phyloP scores from a whole-genome alignment of 2,329 filamentous ascomycete species.

The Sporothrix brunneoviolacea region DNA sequence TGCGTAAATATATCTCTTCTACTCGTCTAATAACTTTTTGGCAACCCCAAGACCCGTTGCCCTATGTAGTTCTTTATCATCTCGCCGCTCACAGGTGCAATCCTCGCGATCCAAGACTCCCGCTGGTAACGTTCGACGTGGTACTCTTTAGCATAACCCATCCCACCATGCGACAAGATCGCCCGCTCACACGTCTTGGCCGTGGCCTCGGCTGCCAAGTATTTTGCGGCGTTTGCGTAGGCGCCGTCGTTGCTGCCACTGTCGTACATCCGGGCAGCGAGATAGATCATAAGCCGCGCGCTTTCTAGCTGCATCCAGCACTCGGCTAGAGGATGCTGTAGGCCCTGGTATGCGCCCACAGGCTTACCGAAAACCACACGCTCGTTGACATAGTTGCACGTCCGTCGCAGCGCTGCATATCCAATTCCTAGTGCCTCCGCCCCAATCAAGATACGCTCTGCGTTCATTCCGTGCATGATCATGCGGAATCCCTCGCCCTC shows the following conservation, averaged over 20 bases:
- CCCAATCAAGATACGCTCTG: conserved; percentile 66
- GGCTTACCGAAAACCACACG: conserved; percentile 57
- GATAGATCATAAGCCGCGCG: conserved; percentile 57
- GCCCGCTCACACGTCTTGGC: conserved; percentile 56
- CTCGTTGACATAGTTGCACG: conserved; percentile 60
- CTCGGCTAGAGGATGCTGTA: conserved; percentile 58
- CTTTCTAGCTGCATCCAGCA: conserved; percentile 60
- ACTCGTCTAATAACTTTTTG: conserved; percentile 62
- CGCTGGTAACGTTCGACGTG: conserved; percentile 59
- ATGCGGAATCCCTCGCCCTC: conserved; percentile 75
- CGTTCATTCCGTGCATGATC: conserved; percentile 73
- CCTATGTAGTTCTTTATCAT: conserved; percentile 71
- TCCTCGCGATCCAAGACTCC: conserved; percentile 56
- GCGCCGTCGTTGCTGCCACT: neutral
- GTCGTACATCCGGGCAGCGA: conserved; percentile 58
- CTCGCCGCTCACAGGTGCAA: conserved; percentile 59
- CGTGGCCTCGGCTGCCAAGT: conserved; percentile 58
- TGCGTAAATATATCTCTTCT: no score
- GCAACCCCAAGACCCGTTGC: conserved; percentile 60
- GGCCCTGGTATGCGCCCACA: conserved; percentile 60
- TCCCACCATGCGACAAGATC: conserved; percentile 52
- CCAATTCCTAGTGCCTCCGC: conserved; percentile 75
- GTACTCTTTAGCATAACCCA: conserved; percentile 60
- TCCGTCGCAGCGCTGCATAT: conserved; percentile 60
- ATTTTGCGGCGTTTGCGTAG: conserved; percentile 57